Conservation (phyloP, 192 early-diverging fungal genomes). For the Helicostylum pulchrum region DNA sequence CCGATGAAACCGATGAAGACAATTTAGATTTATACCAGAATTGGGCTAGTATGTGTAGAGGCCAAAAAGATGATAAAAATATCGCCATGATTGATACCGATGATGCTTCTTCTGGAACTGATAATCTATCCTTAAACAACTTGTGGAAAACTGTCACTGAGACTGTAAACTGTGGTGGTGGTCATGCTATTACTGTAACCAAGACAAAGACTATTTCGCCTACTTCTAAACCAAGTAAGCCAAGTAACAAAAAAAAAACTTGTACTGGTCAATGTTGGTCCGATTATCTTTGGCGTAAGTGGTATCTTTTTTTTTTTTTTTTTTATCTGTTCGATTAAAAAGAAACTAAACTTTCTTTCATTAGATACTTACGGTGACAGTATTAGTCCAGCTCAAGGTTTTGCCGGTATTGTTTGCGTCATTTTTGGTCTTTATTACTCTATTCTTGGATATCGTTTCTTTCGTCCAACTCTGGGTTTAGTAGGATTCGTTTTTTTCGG, state of each 20-base stretch:
- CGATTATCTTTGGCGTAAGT: slow-evolving; percentile 34
- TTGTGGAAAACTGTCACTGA: slow-evolving; percentile 20
- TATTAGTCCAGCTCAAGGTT: slow-evolving; percentile 34
- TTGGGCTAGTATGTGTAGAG: slow-evolving; percentile 16
- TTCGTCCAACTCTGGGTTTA: slow-evolving; percentile 45
- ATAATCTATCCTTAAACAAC: neutral
- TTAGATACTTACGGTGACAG: slow-evolving; percentile 38
- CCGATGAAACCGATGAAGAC: neutral
- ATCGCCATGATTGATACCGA: neutral
- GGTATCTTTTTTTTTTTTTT: neutral
- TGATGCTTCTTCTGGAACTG: neutral
- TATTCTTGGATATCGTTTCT: slow-evolving; percentile 50
- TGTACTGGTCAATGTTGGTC: slow-evolving; percentile 30
- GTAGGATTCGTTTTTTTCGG: slow-evolving; percentile 50
- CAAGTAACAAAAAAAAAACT: neutral
- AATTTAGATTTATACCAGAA: slow-evolving; percentile 19
- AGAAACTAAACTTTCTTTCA: neutral
- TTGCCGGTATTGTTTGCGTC: slow-evolving; percentile 42
- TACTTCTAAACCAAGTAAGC: neutral
- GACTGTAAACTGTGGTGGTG: slow-evolving; percentile 26
- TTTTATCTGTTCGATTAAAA: neutral
- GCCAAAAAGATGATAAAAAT: neutral
- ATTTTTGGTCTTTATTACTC: slow-evolving; percentile 43
- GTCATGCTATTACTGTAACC: slow-evolving; percentile 28
- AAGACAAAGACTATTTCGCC: slow-evolving; percentile 19